A percentile compares a stretch with the other conserved stretches of the same genome.
Conservation (phyloP, 2,329 filamentous ascomycete genomes). For the Aspergillus thermomutatus region DNA sequence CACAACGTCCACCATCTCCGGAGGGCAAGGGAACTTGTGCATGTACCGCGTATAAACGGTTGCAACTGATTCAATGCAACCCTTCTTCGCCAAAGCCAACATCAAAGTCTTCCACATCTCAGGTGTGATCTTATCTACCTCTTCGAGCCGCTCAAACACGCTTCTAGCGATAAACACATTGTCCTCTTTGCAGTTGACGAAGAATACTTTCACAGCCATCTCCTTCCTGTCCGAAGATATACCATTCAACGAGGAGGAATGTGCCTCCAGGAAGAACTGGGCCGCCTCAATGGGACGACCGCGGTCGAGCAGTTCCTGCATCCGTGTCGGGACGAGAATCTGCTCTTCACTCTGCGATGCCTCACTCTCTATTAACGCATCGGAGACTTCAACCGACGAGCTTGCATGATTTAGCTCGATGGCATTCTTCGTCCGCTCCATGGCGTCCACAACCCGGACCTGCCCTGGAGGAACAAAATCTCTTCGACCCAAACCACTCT, state of each 20-base stretch:
- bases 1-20: constrained; percentile 32
- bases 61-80: constrained; percentile 35
- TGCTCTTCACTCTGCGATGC: neutral
- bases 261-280: constrained; percentile 32
- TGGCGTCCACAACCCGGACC: constrained; percentile 1
- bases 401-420: neutral
- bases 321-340: constrained; percentile 15
- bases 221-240: constrained; percentile 27
- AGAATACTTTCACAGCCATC: constrained; percentile 31
- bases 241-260: constrained; percentile 15
- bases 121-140: constrained; percentile 27
- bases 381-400: neutral
- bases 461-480: constrained; percentile 4
- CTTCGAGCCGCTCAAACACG: constrained; percentile 34
- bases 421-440: constrained; percentile 1
- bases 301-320: constrained; percentile 25
- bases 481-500: neutral
- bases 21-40: constrained; percentile 26
- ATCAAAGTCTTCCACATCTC: constrained; percentile 38
- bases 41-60: constrained; percentile 29
- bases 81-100: constrained; percentile 32
- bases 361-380: neutral
- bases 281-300: constrained; percentile 34
- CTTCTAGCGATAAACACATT: constrained; percentile 39
- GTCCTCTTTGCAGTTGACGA: constrained; percentile 33